These are phyloP conservation scores for Brassica balearica DNA, from an alignment of 441 rosid species.

Conservation along the genomic window DNA sequence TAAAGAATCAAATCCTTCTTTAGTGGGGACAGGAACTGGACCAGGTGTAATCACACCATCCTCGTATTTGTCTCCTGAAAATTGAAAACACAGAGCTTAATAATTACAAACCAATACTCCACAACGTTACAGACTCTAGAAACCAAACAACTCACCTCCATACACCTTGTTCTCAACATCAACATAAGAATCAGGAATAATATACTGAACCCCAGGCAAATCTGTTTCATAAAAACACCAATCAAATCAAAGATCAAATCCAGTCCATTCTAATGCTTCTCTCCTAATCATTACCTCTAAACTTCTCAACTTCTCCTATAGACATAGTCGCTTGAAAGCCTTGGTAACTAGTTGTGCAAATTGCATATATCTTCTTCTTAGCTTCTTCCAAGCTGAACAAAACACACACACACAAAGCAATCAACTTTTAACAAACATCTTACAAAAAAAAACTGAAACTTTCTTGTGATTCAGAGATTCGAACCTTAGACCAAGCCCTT, in stretches of 20 bases:
- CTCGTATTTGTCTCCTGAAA: constrained; percentile 82
- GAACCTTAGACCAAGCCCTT: constrained; percentile 47
- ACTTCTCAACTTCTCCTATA: constrained; percentile 76
- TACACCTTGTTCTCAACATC: constrained; percentile 84
- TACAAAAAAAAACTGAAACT: neutral
- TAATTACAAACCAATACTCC: neutral
- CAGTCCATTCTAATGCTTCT: neutral
- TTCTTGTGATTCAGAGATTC: constrained; percentile 37
- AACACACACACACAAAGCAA: neutral
- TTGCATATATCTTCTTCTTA: constrained; percentile 78
- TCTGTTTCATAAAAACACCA: constrained; percentile 49
- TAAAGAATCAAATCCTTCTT: constrained; percentile 52
- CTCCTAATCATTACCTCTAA: constrained; percentile 50
- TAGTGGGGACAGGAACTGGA: constrained; percentile 70
- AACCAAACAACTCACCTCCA: constrained; percentile 63
- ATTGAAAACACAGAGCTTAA: neutral
- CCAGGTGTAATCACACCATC: constrained; percentile 84
- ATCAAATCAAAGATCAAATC: neutral
- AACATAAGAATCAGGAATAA: constrained; percentile 88
- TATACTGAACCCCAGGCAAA: constrained; percentile 76
- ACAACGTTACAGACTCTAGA: constrained; percentile 3
- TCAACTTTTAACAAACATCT: neutral
- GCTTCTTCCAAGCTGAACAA: constrained; percentile 81
- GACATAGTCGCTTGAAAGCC: constrained; percentile 94
- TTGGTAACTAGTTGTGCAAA: constrained; percentile 85